These are phyloP conservation scores for Lactarius indigo DNA, from an alignment of 768 basidiomycete genomes.

Conservation along the genomic window DNA sequence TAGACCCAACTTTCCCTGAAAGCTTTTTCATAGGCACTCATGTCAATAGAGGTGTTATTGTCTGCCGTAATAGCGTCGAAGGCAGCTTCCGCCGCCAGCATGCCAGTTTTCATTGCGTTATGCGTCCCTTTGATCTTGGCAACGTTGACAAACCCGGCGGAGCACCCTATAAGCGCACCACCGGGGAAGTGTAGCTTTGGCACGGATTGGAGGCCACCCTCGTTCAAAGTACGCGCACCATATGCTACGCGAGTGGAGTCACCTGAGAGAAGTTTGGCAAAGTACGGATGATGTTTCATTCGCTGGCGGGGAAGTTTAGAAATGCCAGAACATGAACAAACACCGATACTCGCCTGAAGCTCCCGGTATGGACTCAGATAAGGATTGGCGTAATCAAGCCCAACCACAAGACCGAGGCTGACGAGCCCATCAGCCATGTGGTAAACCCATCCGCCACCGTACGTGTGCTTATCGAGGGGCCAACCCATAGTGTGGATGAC, in stretches of 20 bases:
- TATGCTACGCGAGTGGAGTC: constrained; percentile 79
- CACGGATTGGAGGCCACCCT: constrained; percentile 91
- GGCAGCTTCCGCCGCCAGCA: constrained; percentile 91
- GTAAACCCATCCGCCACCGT: constrained; percentile 93
- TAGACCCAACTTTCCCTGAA: constrained; percentile 81
- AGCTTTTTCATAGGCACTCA: constrained; percentile 68
- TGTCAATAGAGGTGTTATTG: constrained; percentile 42
- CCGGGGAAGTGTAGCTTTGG: constrained; percentile 88
- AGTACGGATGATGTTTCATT: constrained; percentile 97
- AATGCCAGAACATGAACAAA: not conserved
- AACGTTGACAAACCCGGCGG: constrained; percentile 93
- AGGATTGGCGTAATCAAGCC: constrained; percentile 92
- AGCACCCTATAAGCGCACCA: constrained; percentile 91
- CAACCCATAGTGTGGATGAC: constrained; percentile 95
- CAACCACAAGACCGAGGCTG: constrained; percentile 86
- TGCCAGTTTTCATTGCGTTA: constrained; percentile 98
- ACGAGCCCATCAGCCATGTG: constrained; percentile 94
- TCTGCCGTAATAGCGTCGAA: constrained; percentile 52
- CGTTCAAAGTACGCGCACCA: constrained; percentile 84
- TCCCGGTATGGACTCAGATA: constrained; percentile 90
- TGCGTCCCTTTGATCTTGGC: constrained; percentile 99
- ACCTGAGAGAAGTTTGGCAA: constrained; percentile 72
- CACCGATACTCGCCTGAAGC: constrained; percentile 62
- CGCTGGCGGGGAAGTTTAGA: constrained; percentile 42
- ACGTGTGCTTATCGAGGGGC: constrained; percentile 77